Conservation (phyloP, 768 basidiomycete genomes). For the Boletus rex-veris region DNA sequence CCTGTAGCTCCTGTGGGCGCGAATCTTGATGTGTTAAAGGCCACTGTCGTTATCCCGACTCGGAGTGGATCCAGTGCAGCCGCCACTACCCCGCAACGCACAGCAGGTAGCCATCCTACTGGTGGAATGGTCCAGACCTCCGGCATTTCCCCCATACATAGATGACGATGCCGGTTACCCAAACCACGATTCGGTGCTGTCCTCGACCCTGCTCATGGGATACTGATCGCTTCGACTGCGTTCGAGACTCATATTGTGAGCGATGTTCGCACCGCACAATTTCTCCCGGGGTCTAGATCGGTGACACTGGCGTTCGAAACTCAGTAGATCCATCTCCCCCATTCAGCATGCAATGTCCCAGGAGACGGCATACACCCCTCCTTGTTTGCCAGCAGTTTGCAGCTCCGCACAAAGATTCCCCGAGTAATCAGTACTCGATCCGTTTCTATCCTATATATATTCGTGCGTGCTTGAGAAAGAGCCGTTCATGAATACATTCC, state of each 20-base stretch:
- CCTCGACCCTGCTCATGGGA: not conserved
- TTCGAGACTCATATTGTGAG: not conserved
- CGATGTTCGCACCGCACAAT: not conserved
- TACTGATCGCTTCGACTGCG: not conserved
- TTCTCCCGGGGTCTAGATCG: slow-evolving; percentile 11
- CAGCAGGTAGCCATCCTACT: slow-evolving; percentile 3
- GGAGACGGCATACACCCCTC: not conserved
- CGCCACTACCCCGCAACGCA: not conserved
- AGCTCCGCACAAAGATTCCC: not conserved
- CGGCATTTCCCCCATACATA: no score
- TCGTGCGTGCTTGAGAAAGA: not conserved
- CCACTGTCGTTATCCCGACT: not conserved
- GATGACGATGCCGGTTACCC: not conserved
- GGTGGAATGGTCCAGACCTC: slow-evolving; percentile 11
- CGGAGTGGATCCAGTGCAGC: not conserved
- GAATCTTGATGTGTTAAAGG: slow-evolving; percentile 5
- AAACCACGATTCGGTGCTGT: not conserved
- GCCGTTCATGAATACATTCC: not conserved
- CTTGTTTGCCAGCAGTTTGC: not conserved
- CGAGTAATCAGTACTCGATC: not conserved
- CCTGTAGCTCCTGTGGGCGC: slow-evolving; percentile 1
- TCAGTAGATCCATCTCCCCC: not conserved
- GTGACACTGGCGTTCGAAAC: not conserved
- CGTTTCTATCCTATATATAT: slow-evolving; percentile 12
- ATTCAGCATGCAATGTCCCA: not conserved